A percentile compares a stretch with the other conserved stretches of the same genome.
phyloP scores from a whole-genome alignment of 2,329 filamentous ascomycete genomes.

The Magnaporthiopsis incrustans region DNA sequence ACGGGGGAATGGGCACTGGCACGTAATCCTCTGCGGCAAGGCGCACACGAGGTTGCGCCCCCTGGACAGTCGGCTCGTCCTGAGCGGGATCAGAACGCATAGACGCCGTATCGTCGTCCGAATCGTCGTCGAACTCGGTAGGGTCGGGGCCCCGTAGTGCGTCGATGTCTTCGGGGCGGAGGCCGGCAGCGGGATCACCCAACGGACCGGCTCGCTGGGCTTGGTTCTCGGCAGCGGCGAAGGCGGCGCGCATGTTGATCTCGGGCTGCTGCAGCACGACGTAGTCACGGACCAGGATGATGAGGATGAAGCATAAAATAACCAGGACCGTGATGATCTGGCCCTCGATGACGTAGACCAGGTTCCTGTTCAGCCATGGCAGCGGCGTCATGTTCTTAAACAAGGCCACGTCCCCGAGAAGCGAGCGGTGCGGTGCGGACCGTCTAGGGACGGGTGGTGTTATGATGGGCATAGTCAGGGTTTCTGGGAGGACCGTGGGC shows the following conservation, averaged over 20 bases:
- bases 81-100: neutral
- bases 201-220: neutral
- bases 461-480: constrained; percentile 5
- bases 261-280: constrained; percentile 96
- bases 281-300: constrained; percentile 94
- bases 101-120: neutral
- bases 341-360: constrained; percentile 82
- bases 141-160: constrained; percentile 1
- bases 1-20: neutral
- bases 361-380: constrained; percentile 63
- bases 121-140: neutral
- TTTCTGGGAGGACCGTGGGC: constrained; percentile 6
- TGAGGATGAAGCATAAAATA: constrained; percentile 89
- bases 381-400: constrained; percentile 59
- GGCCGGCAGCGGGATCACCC: constrained; percentile 2
- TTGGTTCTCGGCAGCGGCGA: constrained; percentile 31
- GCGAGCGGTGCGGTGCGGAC: constrained; percentile 17
- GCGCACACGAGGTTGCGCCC: neutral
- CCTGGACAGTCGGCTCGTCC: neutral
- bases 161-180: constrained; percentile 5
- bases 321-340: constrained; percentile 89
- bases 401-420: constrained; percentile 50
- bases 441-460: neutral
- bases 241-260: constrained; percentile 69
- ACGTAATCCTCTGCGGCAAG: neutral